Evolutionary conservation across 305 asterid genomes (phyloP).

Genomic region (Plantago lanceolata): DNA sequence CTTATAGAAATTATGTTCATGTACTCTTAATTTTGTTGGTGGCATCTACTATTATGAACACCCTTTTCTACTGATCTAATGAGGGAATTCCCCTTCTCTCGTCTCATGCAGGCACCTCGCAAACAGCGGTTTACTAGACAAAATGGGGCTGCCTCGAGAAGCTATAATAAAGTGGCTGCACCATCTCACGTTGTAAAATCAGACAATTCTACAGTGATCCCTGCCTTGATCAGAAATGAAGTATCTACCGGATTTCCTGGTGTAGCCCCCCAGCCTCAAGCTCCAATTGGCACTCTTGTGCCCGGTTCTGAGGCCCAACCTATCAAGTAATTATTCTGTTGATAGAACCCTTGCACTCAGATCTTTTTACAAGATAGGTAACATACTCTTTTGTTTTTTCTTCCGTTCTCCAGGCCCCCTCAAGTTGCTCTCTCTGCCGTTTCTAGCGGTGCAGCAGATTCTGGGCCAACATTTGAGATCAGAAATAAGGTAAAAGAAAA

Average conservation of each 20-base stretch:
- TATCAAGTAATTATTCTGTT: conserved; percentile 44
- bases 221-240: conserved; percentile 39
- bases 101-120: conserved; percentile 40
- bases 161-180: conserved; percentile 36
- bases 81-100: conserved; percentile 8
- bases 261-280: conserved; percentile 49
- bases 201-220: conserved; percentile 39
- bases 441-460: conserved; percentile 44
- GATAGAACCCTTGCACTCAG: conserved; percentile 16
- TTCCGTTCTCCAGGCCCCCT: conserved; percentile 42
- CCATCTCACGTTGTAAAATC: conserved; percentile 42
- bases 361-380: conserved; percentile 13
- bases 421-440: conserved; percentile 41
- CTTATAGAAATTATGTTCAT: conserved; percentile 16
- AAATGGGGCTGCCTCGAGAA: conserved; percentile 37
- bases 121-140: conserved; percentile 47
- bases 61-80: background rate
- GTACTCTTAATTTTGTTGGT: conserved; percentile 1
- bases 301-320: conserved; percentile 46
- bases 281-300: conserved; percentile 67
- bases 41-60: conserved; percentile 10
- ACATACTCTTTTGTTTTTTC: conserved; percentile 25
- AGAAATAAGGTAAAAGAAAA: conserved; percentile 44
- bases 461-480: conserved; percentile 54
- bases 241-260: conserved; percentile 36